phyloP scores from a whole-genome alignment of 2,329 filamentous ascomycete species.

The Colletotrichum aenigma region DNA sequence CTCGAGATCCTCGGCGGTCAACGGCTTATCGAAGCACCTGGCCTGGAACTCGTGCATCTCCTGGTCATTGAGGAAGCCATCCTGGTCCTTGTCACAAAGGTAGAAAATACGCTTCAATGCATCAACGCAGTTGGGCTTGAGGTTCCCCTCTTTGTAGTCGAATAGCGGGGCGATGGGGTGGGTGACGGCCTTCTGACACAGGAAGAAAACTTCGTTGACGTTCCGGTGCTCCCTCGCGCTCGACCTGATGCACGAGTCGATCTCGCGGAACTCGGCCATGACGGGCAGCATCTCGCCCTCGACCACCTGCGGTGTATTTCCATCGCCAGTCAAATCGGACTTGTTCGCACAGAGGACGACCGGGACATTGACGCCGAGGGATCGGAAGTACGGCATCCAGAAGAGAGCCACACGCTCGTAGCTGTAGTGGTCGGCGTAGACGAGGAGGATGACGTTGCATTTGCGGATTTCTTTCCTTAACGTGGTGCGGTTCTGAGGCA shows the following conservation, averaged over 20 bases:
- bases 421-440: conserved; percentile 98
- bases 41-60: conserved; percentile 91
- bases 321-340: conserved; percentile 80
- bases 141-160: conserved; percentile 87
- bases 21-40: conserved; percentile 88
- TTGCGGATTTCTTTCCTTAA: conserved; percentile 95
- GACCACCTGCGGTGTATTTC: conserved; percentile 80
- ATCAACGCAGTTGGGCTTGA: conserved; percentile 89
- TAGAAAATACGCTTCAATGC: conserved; percentile 93
- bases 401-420: conserved; percentile 97
- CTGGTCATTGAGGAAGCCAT: conserved; percentile 86
- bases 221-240: conserved; percentile 92
- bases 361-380: conserved; percentile 96
- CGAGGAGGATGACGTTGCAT: conserved; percentile 93
- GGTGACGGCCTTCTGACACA: conserved; percentile 97
- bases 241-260: conserved; percentile 95
- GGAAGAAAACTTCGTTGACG: conserved; percentile 95
- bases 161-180: conserved; percentile 96
- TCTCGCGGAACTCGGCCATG: conserved; percentile 98
- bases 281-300: conserved; percentile 98
- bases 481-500: conserved; percentile 89
- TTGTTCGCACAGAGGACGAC: conserved; percentile 98
- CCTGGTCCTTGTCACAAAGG: conserved; percentile 94
- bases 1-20: conserved; percentile 80
- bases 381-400: conserved; percentile 98